A percentile compares a stretch with the other conserved stretches of the same genome.
Conservation (phyloP, 805 yeast species). For the Yamadazyma laniorum region DNA sequence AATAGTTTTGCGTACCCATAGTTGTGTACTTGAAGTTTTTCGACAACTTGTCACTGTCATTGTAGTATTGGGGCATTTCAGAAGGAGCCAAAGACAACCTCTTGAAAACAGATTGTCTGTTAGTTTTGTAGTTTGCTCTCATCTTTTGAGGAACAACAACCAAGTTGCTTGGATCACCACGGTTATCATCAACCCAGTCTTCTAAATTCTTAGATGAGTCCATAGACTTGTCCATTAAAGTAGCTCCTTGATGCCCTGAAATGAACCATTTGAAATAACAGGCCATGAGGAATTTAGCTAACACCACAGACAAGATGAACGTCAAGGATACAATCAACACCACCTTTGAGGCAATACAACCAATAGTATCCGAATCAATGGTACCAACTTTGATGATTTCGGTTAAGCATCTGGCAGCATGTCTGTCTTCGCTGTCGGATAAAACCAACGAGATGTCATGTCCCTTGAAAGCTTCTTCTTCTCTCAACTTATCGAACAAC, state of each 20-base stretch:
- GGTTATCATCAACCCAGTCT: slow-evolving; percentile 62
- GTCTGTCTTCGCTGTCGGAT: slow-evolving; percentile 62
- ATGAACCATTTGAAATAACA: slow-evolving; percentile 86
- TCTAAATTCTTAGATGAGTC: slow-evolving; percentile 54
- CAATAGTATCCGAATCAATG: slow-evolving; percentile 84
- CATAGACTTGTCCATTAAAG: slow-evolving; percentile 45
- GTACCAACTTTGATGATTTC: slow-evolving; percentile 89
- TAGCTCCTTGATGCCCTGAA: slow-evolving; percentile 75
- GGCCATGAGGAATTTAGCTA: slow-evolving; percentile 77
- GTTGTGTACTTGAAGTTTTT: slow-evolving; percentile 52
- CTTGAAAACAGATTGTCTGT: slow-evolving; percentile 43
- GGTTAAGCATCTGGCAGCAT: slow-evolving; percentile 74
- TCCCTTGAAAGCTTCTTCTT: slow-evolving; percentile 59
- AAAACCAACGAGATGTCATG: slow-evolving; percentile 77
- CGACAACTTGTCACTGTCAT: slow-evolving; percentile 31
- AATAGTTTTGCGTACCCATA: slow-evolving; percentile 63
- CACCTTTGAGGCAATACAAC: slow-evolving; percentile 87
- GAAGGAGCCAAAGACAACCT: slow-evolving; percentile 39
- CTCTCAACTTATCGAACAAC: slow-evolving; percentile 61
- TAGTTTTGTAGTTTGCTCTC: slow-evolving; percentile 48
- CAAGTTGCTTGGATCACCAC: slow-evolving; percentile 25
- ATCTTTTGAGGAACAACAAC: slow-evolving; percentile 49
- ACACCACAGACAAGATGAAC: slow-evolving; percentile 78
- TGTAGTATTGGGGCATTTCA: slow-evolving; percentile 35
- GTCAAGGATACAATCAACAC: slow-evolving; percentile 79